phyloP scores from a whole-genome alignment of 1,139 yeast species.

The Hyphopichia buzzinii region DNA sequence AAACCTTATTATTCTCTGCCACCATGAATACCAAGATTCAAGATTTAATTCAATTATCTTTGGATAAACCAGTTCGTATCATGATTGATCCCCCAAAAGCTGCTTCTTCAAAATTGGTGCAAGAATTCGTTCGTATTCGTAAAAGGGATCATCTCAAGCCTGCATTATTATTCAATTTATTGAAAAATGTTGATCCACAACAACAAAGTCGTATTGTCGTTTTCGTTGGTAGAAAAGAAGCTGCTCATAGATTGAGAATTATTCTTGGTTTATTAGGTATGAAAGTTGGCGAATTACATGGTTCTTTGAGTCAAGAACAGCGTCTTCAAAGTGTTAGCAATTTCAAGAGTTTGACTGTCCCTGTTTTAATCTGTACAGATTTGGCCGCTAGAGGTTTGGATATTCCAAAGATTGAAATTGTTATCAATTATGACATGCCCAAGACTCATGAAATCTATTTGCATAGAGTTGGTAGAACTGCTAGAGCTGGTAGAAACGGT shows the following conservation, averaged over 20 bases:
- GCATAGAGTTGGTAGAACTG: slow-evolving; percentile 99
- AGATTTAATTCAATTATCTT: slow-evolving; percentile 79
- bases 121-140: slow-evolving; percentile 92
- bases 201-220: slow-evolving; percentile 76
- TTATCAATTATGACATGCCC: slow-evolving; percentile 94
- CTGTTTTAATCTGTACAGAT: slow-evolving; percentile 92
- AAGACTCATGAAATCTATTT: slow-evolving; percentile 84
- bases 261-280: slow-evolving; percentile 84
- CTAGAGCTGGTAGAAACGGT: slow-evolving; percentile 98
- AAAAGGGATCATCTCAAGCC: slow-evolving; percentile 84
- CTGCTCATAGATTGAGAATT: slow-evolving; percentile 83
- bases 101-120: slow-evolving; percentile 81
- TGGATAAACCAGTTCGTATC: slow-evolving; percentile 86
- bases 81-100: slow-evolving; percentile 97
- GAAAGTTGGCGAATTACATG: slow-evolving; percentile 90
- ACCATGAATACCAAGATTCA: slow-evolving; percentile 95
- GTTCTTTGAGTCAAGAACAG: slow-evolving; percentile 92
- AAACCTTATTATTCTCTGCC: slow-evolving; percentile 91
- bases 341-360: slow-evolving; percentile 78
- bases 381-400: slow-evolving; percentile 98
- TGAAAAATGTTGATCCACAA: slow-evolving; percentile 61
- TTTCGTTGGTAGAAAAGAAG: slow-evolving; percentile 86
- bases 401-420: slow-evolving; percentile 95
- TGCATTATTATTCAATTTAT: slow-evolving; percentile 70
- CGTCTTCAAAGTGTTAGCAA: slow-evolving; percentile 81